These are phyloP conservation scores for Plenodomus lindquistii DNA, from an alignment of 2,329 filamentous ascomycete species.

Conservation along the genomic window DNA sequence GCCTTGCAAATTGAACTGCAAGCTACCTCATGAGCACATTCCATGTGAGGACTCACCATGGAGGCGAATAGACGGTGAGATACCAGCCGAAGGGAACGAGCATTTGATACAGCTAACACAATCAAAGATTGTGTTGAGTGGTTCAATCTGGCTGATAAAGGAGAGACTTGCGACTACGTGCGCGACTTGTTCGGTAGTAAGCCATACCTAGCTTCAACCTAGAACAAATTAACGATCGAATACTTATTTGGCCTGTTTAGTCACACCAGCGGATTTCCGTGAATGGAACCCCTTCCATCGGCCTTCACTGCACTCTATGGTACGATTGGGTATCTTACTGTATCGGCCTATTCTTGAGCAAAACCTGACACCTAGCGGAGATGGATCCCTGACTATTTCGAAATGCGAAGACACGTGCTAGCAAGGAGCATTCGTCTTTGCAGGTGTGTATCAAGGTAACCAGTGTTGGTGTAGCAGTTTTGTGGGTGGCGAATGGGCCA, in stretches of 20 bases:
- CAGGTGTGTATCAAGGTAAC: slow-evolving; percentile 16
- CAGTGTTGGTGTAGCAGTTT: slow-evolving; percentile 21
- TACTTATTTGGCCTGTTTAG: no score
- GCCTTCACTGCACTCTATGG: slow-evolving; percentile 15
- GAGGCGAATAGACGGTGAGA: no score
- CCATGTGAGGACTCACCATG: no score
- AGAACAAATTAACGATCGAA: no score
- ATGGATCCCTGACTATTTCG: slow-evolving; percentile 4
- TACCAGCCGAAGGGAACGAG: no score
- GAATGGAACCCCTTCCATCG: slow-evolving; percentile 16
- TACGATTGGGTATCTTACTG: slow-evolving; percentile 14
- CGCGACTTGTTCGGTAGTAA: no score
- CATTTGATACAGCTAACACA: no score
- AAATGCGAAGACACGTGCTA: slow-evolving; percentile 12
- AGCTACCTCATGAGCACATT: no score
- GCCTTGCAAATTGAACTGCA: no score
- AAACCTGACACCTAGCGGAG: slow-evolving; percentile 14
- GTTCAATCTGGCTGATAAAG: slow-evolving; percentile 13
- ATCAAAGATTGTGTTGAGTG: slow-evolving; percentile 16
- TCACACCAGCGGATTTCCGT: slow-evolving; percentile 11
- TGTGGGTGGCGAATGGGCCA: slow-evolving; percentile 16
- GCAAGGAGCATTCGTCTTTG: slow-evolving; percentile 3
- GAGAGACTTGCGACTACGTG: slow-evolving; percentile 10
- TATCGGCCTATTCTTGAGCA: slow-evolving; percentile 15
- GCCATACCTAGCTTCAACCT: no score